phyloP scores from a whole-genome alignment of 1,284 basidiomycete genomes.

The Vanrija sp. region DNA sequence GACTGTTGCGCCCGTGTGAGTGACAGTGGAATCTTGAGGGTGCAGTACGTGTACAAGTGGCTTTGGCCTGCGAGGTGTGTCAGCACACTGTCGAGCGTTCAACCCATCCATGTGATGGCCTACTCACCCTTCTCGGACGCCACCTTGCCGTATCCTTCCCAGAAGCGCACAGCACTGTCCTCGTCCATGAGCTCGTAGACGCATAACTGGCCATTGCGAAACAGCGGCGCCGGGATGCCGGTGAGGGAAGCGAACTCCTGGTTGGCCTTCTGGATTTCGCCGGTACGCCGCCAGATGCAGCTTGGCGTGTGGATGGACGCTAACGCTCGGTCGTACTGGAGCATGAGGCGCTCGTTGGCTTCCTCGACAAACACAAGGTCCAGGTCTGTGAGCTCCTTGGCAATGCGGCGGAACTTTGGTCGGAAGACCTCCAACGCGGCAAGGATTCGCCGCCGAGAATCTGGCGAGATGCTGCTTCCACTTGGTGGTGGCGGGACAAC shows the following conservation, averaged over 20 bases:
- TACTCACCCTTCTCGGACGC: slow-evolving; percentile 70
- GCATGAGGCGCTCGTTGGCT: slow-evolving; percentile 88
- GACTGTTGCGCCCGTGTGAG: slow-evolving; percentile 29
- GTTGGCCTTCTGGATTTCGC: slow-evolving; percentile 98
- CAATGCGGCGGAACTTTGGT: slow-evolving; percentile 89
- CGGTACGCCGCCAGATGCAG: slow-evolving; percentile 93
- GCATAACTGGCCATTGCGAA: slow-evolving; percentile 69
- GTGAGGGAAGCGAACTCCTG: slow-evolving; percentile 59
- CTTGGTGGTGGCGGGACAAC: slow-evolving; percentile 16
- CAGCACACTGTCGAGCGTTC: neutral
- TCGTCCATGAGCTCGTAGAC: slow-evolving; percentile 98
- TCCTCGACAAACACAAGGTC: slow-evolving; percentile 98
- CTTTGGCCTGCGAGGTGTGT: slow-evolving; percentile 25
- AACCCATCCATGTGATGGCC: neutral
- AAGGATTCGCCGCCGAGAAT: slow-evolving; percentile 78
- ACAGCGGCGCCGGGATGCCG: slow-evolving; percentile 33
- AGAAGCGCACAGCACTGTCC: slow-evolving; percentile 94
- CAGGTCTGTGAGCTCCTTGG: slow-evolving; percentile 84
- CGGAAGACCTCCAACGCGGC: slow-evolving; percentile 71
- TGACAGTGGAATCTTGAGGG: slow-evolving; percentile 66
- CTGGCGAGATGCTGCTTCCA: slow-evolving; percentile 60
- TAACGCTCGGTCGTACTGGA: slow-evolving; percentile 95
- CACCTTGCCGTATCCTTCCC: slow-evolving; percentile 83
- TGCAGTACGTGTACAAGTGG: slow-evolving; percentile 89
- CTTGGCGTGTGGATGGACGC: slow-evolving; percentile 94